Evolutionary conservation across 1,284 basidiomycete genomes (phyloP).

Genomic region (Cystobasidium sp.): DNA sequence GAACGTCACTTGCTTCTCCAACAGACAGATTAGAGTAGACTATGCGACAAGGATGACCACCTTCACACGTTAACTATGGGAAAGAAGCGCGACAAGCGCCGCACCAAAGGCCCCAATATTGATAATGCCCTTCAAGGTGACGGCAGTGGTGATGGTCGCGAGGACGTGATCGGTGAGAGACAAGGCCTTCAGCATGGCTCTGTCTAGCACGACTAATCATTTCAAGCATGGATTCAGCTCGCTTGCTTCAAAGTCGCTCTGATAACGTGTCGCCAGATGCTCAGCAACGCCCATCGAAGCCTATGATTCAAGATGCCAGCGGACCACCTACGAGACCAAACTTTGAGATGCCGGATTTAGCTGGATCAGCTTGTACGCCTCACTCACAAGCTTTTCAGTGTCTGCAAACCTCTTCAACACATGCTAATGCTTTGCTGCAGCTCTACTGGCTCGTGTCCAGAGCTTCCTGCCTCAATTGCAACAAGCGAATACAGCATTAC

Average conservation of each 20-base stretch:
- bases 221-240: constrained; percentile 8
- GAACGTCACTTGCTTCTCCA: background rate
- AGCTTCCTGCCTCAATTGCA: constrained; percentile 39
- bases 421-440: background rate
- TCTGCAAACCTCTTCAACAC: background rate
- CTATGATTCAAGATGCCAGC: constrained; percentile 22
- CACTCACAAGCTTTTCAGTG: background rate
- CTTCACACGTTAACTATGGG: background rate
- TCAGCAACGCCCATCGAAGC: background rate
- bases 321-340: constrained; percentile 11
- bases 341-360: constrained; percentile 41
- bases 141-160: background rate
- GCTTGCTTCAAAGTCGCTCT: background rate
- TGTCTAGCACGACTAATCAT: background rate
- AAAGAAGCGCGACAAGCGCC: background rate
- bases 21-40: background rate
- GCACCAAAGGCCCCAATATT: background rate
- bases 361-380: constrained; percentile 22
- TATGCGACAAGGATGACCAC: background rate
- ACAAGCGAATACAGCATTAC: constrained; percentile 29
- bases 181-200: background rate
- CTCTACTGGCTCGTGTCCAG: constrained; percentile 35
- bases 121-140: background rate
- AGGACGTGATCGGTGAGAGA: constrained; percentile 36
- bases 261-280: background rate